Evolutionary conservation across 2,329 filamentous ascomycete genomes (phyloP), one percentile per base, ranked within the genome.

Genomic region (Nothomitra cinnamomea): DNA sequence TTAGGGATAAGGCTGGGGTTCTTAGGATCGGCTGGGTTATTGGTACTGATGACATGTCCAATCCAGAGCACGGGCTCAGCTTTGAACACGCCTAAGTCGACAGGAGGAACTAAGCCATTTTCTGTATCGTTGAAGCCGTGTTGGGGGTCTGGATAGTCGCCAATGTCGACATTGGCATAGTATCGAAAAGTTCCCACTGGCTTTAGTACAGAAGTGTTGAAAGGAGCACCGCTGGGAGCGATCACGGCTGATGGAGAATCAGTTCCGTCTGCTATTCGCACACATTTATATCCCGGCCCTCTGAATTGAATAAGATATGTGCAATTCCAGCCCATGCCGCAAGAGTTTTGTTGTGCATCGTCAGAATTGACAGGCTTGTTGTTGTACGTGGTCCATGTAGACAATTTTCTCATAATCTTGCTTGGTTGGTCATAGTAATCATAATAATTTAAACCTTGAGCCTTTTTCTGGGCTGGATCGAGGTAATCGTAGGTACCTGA

Each of bases 361-460:
- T 60, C 53, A 5, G 58, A 56, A 12, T 57, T 53, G 35, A 64
- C 61, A 24, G 65, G 58, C 48, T 63, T 62, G 15, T 62, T 59
- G n/a, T 63, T 53, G 53, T 67, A 68, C 3, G 61, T 61, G 17
- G 58, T 61, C n/a, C 61, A 65, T 42, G 64, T 61, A 1, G 61
- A 60, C 3, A 66, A 52, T 10, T 63, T 61, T 25, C 59, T 62
- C 15, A 61, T 60, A 42, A 62, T 63, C 55, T 66, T 66, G 1
- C 63, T 64, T 1, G 65, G 65, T 51, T 65, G 63, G 48, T 66
- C 65, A 42, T 64, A 68, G 49, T 67, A 67, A 49, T 67, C 66
- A 41, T 66, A 67, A 49, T 53, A 66, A 4, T 57, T 61, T 5
- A 57, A n/a, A n/a, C 28, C 28, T 32, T 32, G 28, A 5, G 28